Evolutionary conservation across 78 protist species (phyloP).

Genomic region (Pirum gemmata): DNA sequence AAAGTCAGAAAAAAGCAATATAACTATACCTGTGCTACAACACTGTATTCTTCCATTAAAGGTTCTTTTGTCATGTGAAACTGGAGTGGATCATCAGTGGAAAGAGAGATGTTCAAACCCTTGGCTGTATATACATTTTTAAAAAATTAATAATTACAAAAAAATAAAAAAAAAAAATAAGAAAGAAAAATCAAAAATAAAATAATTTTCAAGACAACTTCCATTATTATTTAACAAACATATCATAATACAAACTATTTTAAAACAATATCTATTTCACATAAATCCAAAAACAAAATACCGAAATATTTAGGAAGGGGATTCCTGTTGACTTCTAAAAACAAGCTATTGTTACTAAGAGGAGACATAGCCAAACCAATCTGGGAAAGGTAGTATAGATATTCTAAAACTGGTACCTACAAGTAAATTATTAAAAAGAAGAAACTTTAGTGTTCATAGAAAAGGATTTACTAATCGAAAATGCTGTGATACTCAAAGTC

Average conservation of each 20-base stretch:
- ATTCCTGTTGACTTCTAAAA: constrained; percentile 72
- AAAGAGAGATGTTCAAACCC: constrained; percentile 87
- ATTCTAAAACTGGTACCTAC: constrained; percentile 79
- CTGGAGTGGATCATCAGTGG: constrained; percentile 92
- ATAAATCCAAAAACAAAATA: not conserved
- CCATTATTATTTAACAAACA: too few relatives aligned
- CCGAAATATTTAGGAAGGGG: constrained; percentile 78
- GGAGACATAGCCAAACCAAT: constrained; percentile 90
- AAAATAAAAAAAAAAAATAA: too few relatives aligned
- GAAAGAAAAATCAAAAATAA: too few relatives aligned
- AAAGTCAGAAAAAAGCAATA: too few relatives aligned
- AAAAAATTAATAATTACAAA: constrained; percentile 53
- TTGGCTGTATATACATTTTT: constrained; percentile 25
- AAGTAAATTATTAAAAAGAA: too few relatives aligned
- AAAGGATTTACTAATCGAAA: not conserved
- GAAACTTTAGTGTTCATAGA: too few relatives aligned
- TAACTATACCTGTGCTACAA: constrained; percentile 53
- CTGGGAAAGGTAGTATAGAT: constrained; percentile 64
- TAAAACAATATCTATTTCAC: not conserved
- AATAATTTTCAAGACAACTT: too few relatives aligned
- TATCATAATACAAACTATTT: not conserved
- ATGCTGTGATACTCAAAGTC: not conserved
- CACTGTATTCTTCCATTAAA: constrained; percentile 75
- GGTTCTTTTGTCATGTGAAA: constrained; percentile 93
- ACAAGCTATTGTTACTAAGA: constrained; percentile 81